Evolutionary conservation across 2,329 filamentous ascomycete species (phyloP), one percentile per base, ranked within the genome.

Genomic region (Dothideomycetes sp.): DNA sequence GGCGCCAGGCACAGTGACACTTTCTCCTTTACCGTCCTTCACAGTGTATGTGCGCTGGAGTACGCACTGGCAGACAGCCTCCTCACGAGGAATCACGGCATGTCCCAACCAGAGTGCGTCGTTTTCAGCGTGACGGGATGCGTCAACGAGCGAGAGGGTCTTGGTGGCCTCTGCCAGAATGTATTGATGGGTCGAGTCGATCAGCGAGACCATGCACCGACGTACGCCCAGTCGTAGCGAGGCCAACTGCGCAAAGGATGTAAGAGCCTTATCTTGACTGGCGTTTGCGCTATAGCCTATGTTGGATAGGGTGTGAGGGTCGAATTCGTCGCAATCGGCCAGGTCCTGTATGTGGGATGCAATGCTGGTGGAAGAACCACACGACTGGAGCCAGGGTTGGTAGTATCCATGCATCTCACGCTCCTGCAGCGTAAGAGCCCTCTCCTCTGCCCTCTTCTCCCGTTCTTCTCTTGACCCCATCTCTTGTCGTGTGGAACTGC

Each of bases 141-240:
- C 51, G 23, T 67, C 51, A 24, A 57, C 57, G 7, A 69, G 51
- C 9, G 68, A 57, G 7, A 63, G 49, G 0, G 60, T 63, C 41
- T 58, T 60, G 4, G 67, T 69, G 10, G 67, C 63, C 49, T 73
- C 70, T 12, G 68, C 67, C 6, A 73, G 52, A 22, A 72, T 65
- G 43, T 68, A 71, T 47, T 72, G 68, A 12, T 56, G 60, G 7
- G 67, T 59, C 18, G 61, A 59, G 47, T 71, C 69, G 34, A 73
- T 64, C 10, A 73, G 54, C 44, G 62, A 66, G 37, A 65, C 51
- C 50, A 64, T 55, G 23, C 52, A 53, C 8, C 62, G 53, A 18
- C 57, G 51, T 2, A 55, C 54, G 30, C 58, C 45, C 12, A 65
- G 52, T 5, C 61, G 54, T 43, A 59, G 54, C 40, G 60, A 53